A percentile compares a stretch with the other conserved stretches of the same genome.
Conservation (phyloP, 441 rosid species). For the Erodium texanum region DNA sequence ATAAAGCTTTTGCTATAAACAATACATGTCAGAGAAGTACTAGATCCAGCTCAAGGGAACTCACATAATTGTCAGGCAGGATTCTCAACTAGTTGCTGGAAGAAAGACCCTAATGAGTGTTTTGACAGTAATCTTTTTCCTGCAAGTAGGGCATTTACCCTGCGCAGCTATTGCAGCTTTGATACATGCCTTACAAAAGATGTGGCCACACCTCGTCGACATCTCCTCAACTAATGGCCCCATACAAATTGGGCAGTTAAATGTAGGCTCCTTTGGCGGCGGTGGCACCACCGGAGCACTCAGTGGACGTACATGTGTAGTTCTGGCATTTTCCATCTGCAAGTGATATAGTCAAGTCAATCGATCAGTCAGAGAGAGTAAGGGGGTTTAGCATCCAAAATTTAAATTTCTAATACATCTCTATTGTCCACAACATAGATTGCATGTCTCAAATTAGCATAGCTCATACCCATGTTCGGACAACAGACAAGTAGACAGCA, state of each 20-base stretch:
- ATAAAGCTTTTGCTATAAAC: too few species aligned
- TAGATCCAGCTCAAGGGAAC: slow-evolving; percentile 15
- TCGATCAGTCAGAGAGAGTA: background rate
- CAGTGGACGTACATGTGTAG: background rate
- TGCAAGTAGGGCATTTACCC: slow-evolving; percentile 79
- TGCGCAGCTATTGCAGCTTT: slow-evolving; percentile 44
- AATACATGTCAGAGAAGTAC: too few species aligned
- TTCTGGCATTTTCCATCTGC: slow-evolving; percentile 34
- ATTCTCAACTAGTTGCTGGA: slow-evolving; percentile 45
- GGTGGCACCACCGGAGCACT: slow-evolving; percentile 22
- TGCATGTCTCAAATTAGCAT: too few species aligned
- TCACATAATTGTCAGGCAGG: slow-evolving; percentile 18
- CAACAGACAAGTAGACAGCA: too few species aligned
- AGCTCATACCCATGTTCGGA: too few species aligned
- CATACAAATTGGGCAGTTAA: slow-evolving; percentile 86
- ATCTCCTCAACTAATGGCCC: slow-evolving; percentile 59
- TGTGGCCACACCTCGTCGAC: slow-evolving; percentile 94
- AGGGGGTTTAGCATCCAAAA: too few species aligned
- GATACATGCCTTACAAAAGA: slow-evolving; percentile 39
- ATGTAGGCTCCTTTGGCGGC: slow-evolving; percentile 56
- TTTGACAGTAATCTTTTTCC: slow-evolving; percentile 48
- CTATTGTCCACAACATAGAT: too few species aligned
- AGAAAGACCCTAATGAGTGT: slow-evolving; percentile 81
- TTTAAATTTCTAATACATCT: too few species aligned
- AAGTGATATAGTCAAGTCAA: background rate